Evolutionary conservation across 164 flowering plant genomes (phyloP), one percentile per base, ranked within the genome.

Genomic region (Pachysandra terminalis): DNA sequence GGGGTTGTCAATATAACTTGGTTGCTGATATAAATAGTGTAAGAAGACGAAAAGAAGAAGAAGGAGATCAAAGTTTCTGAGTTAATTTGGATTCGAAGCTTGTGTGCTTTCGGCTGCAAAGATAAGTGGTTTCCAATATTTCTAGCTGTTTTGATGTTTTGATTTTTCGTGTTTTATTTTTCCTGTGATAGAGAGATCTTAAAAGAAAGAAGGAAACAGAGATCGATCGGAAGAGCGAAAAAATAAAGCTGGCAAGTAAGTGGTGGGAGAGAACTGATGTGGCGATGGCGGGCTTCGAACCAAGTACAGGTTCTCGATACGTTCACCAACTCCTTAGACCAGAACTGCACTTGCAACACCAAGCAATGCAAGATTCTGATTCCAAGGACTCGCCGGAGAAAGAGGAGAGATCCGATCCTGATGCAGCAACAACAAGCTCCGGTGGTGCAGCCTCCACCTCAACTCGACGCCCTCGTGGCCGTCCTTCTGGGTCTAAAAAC

Each of bases 401-500:
- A 25, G 75, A 74, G 3, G 68, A 32, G 25, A 74, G 66, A 21
- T 17, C 53, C 19, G 70, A 68, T 16, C 19, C 32, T 0, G 71
- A 66, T 27, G 40, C 65, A 10, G 63, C 71, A 5, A 41, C 77
- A 1, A 67, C 74, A 5, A 66, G 68, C 65, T 37, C 76, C 26
- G 66, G 70, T n/a, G n/a, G n/a, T 24, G 66, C 61, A 27, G 72
- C 41, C 0, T 66, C 48, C 27, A n/a, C 57, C 7, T 12, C 64
- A 25, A 49, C 19, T 40, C 85, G 84, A 35, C 81, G 87, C 0
- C 84, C 86, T 0, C 68, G 90, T 1, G 90, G 90, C 62, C 86
- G 90, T 19, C 90, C 90, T 8, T 68, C 84, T 0, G 85, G 86
- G 0, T 86, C 90, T 22, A 86, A 81, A 67, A 86, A 86, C 80